Evolutionary conservation across 805 yeast genomes (phyloP).

Genomic region (Schizosaccharomyces osmophilus): DNA sequence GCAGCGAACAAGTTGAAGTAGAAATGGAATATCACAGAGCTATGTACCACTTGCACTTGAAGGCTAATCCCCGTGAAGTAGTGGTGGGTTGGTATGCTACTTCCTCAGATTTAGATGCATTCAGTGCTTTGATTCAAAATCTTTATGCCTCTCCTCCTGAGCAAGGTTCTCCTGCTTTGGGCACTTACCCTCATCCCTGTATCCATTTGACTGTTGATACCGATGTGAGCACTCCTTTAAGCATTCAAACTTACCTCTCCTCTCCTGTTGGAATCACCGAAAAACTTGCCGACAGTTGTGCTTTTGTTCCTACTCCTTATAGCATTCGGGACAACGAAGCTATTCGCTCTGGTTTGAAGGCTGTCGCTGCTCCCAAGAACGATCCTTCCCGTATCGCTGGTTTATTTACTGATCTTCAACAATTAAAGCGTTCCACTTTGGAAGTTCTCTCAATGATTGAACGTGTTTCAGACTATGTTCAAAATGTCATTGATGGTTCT

Average conservation of each 20-base stretch:
- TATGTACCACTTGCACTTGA: constrained; percentile 45
- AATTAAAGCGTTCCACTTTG: constrained; percentile 15
- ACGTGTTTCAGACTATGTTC: constrained; percentile 16
- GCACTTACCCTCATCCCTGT: constrained; percentile 54
- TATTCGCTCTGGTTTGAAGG: constrained; percentile 30
- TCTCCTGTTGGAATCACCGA: constrained; percentile 38
- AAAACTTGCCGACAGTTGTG: constrained; percentile 20
- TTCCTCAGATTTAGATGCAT: constrained; percentile 33
- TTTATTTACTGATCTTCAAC: constrained; percentile 14
- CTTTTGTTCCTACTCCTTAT: constrained; percentile 57
- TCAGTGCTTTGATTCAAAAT: constrained; percentile 58
- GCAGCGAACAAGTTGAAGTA: constrained; percentile 49
- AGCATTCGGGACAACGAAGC: constrained; percentile 30
- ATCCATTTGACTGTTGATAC: constrained; percentile 53
- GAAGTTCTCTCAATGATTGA: constrained; percentile 18
- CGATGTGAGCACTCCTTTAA: constrained; percentile 23
- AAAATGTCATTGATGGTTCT: constrained; percentile 10
- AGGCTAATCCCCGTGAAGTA: constrained; percentile 51
- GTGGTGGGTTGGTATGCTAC: constrained; percentile 62
- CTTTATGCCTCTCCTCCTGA: constrained; percentile 32
- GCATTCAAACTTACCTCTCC: constrained; percentile 53
- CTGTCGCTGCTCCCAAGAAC: constrained; percentile 15
- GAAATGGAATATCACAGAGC: constrained; percentile 54
- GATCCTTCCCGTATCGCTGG: constrained; percentile 13
- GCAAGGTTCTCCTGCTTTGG: constrained; percentile 18